phyloP scores from a whole-genome alignment of 495 filamentous ascomycete genomes.

The Aspergillus heteromorphus region DNA sequence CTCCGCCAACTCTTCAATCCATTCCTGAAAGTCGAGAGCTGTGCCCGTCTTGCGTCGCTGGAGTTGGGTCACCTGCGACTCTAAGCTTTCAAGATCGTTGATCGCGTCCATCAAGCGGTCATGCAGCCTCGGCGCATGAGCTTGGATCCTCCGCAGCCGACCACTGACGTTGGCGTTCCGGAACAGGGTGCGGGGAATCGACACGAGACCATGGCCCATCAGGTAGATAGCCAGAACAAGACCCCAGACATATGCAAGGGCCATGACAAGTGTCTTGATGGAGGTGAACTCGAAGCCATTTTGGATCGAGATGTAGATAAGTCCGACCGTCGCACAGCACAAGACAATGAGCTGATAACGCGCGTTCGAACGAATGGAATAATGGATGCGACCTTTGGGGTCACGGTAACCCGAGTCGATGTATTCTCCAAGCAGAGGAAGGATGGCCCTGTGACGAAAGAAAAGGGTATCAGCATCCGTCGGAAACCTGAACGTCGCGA shows the following conservation, averaged over 20 bases:
- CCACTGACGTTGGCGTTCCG: conserved; percentile 68
- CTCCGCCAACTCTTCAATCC: conserved; percentile 89
- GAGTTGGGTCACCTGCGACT: conserved; percentile 71
- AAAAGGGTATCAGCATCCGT: conserved; percentile 5
- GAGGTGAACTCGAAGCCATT: conserved; percentile 62
- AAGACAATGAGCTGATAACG: conserved; percentile 81
- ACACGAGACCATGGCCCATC: conserved; percentile 94
- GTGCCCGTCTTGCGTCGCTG: conserved; percentile 76
- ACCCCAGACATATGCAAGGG: conserved; percentile 90
- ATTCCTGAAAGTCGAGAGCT: conserved; percentile 78
- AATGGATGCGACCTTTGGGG: conserved; percentile 68
- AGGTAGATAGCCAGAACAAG: conserved; percentile 87
- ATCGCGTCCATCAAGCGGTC: conserved; percentile 85
- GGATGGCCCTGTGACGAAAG: conserved; percentile 61
- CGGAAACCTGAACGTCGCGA: neutral
- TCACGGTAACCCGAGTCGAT: conserved; percentile 90
- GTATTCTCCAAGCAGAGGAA: conserved; percentile 90
- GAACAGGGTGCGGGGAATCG: conserved; percentile 77
- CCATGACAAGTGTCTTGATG: conserved; percentile 81
- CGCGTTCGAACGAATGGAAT: conserved; percentile 79
- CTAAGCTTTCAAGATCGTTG: conserved; percentile 72
- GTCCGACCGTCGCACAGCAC: conserved; percentile 59
- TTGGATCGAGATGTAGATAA: conserved; percentile 77
- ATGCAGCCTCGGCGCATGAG: conserved; percentile 72
- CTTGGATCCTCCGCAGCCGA: conserved; percentile 67